Conservation (phyloP, 345 rosid species). For the Stellera chamaejasme region DNA sequence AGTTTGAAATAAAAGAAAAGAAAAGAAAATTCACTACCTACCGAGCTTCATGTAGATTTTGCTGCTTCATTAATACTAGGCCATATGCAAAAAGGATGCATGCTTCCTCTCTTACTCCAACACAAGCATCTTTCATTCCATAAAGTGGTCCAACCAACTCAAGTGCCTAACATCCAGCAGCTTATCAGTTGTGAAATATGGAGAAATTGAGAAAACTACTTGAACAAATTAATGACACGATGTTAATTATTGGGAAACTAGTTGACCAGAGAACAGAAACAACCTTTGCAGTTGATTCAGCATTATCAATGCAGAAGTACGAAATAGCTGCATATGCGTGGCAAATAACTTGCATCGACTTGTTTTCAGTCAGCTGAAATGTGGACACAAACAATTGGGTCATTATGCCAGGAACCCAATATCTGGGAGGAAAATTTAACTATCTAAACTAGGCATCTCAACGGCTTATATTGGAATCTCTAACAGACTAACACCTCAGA, state of each 20-base stretch:
- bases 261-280: conserved; percentile 7
- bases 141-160: conserved; percentile 86
- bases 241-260: background rate
- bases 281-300: conserved; percentile 93
- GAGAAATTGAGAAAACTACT: background rate
- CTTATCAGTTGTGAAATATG: conserved; percentile 3
- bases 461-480: no score
- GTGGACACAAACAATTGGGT: background rate
- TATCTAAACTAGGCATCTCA: background rate
- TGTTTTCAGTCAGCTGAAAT: conserved; percentile 78
- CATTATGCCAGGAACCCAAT: no score
- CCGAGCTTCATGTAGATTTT: conserved; percentile 90
- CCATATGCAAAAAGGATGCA: conserved; percentile 91
- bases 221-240: conserved; percentile 6
- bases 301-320: conserved; percentile 81
- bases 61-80: conserved; percentile 90
- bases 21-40: conserved; percentile 16
- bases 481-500: no score
- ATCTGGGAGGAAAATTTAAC: background rate
- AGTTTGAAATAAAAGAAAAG: conserved; percentile 5
- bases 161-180: conserved; percentile 52
- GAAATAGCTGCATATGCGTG: conserved; percentile 94
- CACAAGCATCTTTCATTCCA: conserved; percentile 67
- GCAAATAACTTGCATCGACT: conserved; percentile 85
- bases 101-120: conserved; percentile 90